Base-by-base conservation (phyloP, 140 eudicot genomes). In the Anethum foeniculum region DNA sequence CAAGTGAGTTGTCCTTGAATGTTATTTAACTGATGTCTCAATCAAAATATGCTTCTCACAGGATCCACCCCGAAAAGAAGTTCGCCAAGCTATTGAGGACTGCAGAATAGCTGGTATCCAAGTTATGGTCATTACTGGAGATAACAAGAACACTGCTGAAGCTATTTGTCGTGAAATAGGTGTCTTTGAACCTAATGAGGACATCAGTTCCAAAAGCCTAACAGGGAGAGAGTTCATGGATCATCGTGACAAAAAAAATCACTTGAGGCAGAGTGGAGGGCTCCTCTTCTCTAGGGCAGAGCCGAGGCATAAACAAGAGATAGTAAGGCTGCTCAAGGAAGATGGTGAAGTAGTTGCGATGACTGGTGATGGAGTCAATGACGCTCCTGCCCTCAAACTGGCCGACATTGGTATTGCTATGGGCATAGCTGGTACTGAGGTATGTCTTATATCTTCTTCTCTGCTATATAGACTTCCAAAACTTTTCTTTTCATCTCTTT, bases 361-460 rank as follows among this genome's bases (percentile, higher is more conserved):
- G 97, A 92, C 97, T 38, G 96, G 97, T 2, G 97, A 92, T 82
- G 97, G 97, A n/a, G 97, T 92, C 3, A 92, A 92, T 81, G 97
- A 92, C 81, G 97, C 97, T 43, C 97, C 97, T 39, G 97, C 97
- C 47, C 77, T 92, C 68, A 92, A 92, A 87, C 81, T 90, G 80
- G 97, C 99, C 67, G 99, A 96, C 83, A 96, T 96, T 79, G 99
- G 99, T 54, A 96, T 96, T 80, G 99, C 98, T 16, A 92, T 92
- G 97, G 97, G 97, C 39, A 92, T 92, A 80, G 84, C 93, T 72
- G 96, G 97, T 41, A 92, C 97, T 13, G 97, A 92, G 97, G 97
- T 92, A 86, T 73, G 74, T 84, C 69, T 81, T 41, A 36, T 71
- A 14, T 80, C 78, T 38, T 76, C 25, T 27, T 58, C 32, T 81